Conservation (phyloP, 73 alveolate genomes). For the Effrenium voratum region DNA sequence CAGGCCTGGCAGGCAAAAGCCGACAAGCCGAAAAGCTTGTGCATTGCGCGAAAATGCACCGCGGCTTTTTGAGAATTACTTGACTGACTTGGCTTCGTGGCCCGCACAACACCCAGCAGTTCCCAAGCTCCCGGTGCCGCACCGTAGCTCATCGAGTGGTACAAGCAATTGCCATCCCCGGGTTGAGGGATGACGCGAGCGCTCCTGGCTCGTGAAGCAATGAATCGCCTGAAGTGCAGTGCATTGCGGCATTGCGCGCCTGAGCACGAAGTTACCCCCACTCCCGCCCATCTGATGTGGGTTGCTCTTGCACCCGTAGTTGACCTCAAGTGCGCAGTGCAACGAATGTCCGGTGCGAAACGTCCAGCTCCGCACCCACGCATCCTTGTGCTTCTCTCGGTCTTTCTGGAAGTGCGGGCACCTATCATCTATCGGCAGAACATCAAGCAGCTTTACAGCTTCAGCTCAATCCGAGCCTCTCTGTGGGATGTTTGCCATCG, state of each 20-base stretch:
- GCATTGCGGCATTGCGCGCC: background rate
- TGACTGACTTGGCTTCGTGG: no score
- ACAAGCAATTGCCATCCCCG: slow-evolving; percentile 80
- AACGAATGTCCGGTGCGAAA: background rate
- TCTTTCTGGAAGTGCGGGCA: slow-evolving; percentile 76
- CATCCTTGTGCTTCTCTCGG: slow-evolving; percentile 68
- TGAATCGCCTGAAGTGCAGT: background rate
- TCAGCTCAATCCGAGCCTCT: background rate
- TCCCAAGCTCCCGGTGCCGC: background rate
- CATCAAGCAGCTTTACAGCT: background rate
- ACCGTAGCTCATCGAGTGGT: slow-evolving; percentile 73
- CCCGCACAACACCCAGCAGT: no score
- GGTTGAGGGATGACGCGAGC: slow-evolving; percentile 77
- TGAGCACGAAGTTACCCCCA: slow-evolving; percentile 55
- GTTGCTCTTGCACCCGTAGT: slow-evolving; percentile 81
- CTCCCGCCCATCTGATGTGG: slow-evolving; percentile 90
- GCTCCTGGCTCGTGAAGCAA: background rate
- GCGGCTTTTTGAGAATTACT: no score
- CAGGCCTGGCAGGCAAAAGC: no score
- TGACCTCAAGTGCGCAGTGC: background rate
- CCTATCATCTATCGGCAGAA: background rate
- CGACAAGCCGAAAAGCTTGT: no score
- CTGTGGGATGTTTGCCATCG: slow-evolving; percentile 58
- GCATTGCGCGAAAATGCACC: no score
- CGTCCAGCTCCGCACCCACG: slow-evolving; percentile 9